phyloP scores from a whole-genome alignment of 2,329 filamentous ascomycete genomes.

The Incumbomyces delicatus region DNA sequence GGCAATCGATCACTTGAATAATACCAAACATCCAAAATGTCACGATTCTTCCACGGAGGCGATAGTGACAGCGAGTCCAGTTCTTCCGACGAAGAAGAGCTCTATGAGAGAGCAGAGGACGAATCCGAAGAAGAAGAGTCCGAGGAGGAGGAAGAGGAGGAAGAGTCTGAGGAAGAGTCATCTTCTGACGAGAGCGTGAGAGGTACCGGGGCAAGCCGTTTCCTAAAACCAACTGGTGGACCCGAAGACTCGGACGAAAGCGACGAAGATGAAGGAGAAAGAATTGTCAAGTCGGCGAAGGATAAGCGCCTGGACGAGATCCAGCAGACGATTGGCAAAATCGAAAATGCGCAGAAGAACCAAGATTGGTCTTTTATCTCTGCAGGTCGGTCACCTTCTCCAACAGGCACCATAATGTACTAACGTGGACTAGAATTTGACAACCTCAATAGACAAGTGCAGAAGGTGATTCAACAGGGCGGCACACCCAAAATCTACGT shows the following conservation, averaged over 20 bases:
- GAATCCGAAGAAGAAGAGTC: conserved; percentile 46
- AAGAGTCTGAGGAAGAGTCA: conserved; percentile 47
- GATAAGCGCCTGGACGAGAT: conserved; percentile 94
- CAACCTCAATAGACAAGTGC: conserved; percentile 79
- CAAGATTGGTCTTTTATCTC: conserved; percentile 94
- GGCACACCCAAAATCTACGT: conserved; percentile 85
- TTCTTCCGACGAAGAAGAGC: conserved; percentile 87
- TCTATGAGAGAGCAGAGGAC: conserved; percentile 66
- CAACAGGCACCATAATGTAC: not conserved
- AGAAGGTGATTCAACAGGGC: conserved; percentile 66
- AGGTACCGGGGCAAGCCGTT: conserved; percentile 64
- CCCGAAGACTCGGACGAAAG: conserved; percentile 67
- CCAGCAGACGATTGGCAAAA: conserved; percentile 76
- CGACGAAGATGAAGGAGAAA: conserved; percentile 76
- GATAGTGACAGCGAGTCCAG: conserved; percentile 94
- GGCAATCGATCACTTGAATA: conserved; percentile 45
- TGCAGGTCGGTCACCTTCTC: conserved; percentile 51
- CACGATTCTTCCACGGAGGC: conserved; percentile 92
- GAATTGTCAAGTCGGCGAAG: conserved; percentile 92
- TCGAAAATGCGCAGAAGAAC: conserved; percentile 96
- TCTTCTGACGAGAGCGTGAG: conserved; percentile 46
- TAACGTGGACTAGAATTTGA: conserved; percentile 61
- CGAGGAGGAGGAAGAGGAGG: conserved; percentile 45
- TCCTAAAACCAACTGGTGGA: conserved; percentile 57
- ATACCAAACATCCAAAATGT: conserved; percentile 47